Conservation (phyloP, 2,329 filamentous ascomycete species). For the Arthroderma uncinatum region DNA sequence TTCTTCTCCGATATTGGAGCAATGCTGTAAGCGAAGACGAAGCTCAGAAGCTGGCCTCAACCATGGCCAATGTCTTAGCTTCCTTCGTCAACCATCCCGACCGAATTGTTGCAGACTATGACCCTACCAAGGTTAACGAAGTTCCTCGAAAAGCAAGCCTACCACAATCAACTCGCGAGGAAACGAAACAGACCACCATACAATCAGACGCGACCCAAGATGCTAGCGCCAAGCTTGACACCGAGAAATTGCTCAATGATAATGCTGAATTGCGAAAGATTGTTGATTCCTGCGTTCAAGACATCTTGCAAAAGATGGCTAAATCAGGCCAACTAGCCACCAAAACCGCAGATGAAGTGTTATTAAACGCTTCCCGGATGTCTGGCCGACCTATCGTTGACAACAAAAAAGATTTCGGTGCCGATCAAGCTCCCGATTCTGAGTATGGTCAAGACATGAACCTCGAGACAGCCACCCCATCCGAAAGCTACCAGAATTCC, state of each 20-base stretch:
- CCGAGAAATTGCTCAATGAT: slow-evolving; percentile 3
- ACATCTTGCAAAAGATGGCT: slow-evolving; percentile 12
- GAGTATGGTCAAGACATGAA: not conserved
- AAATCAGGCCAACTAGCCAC: slow-evolving; percentile 8
- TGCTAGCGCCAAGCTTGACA: not conserved
- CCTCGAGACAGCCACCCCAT: not conserved
- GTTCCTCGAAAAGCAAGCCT: not conserved
- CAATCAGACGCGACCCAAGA: not conserved
- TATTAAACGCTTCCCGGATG: slow-evolving; percentile 7
- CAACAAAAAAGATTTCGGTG: not conserved
- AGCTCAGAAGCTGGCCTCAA: slow-evolving; percentile 22
- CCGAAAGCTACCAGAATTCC: slow-evolving; percentile 6
- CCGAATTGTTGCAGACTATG: slow-evolving; percentile 2
- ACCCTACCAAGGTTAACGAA: not conserved
- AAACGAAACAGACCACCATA: not conserved
- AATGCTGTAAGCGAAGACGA: slow-evolving; percentile 28
- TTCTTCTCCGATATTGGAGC: slow-evolving; percentile 32
- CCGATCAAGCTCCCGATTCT: not conserved
- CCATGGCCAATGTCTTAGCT: slow-evolving; percentile 25
- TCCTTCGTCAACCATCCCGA: slow-evolving; percentile 24
- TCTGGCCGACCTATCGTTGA: not conserved
- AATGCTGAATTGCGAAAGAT: slow-evolving; percentile 10
- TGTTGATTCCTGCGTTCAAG: slow-evolving; percentile 13
- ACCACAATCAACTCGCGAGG: not conserved
- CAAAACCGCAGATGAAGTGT: slow-evolving; percentile 1